phyloP scores from a whole-genome alignment of 805 yeast genomes.

The Metschnikowia aberdeeniae region DNA sequence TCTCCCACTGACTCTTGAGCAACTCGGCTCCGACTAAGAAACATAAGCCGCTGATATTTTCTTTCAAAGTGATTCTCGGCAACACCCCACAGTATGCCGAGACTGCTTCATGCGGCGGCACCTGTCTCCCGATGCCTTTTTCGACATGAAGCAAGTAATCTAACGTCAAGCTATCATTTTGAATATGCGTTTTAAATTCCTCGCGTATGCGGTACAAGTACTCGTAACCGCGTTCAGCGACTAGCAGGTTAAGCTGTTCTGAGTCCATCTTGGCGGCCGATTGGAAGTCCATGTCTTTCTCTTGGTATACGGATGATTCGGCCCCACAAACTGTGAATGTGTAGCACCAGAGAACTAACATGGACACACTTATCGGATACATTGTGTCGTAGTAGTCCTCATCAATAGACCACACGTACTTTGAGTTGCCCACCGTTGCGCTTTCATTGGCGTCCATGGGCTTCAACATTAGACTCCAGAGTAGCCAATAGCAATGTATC shows the following conservation, averaged over 20 bases:
- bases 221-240: slow-evolving; percentile 36
- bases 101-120: slow-evolving; percentile 28
- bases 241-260: slow-evolving; percentile 19
- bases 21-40: slow-evolving; percentile 36
- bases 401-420: slow-evolving; percentile 28
- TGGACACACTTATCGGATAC: slow-evolving; percentile 36
- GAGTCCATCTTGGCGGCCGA: slow-evolving; percentile 18
- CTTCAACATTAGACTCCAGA: slow-evolving; percentile 36
- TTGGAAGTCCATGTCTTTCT: slow-evolving; percentile 8
- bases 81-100: slow-evolving; percentile 32
- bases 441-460: slow-evolving; percentile 20
- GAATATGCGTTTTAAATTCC: slow-evolving; percentile 22
- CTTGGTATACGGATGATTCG: slow-evolving; percentile 25
- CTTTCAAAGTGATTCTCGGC: slow-evolving; percentile 30
- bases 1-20: slow-evolving; percentile 39
- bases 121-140: slow-evolving; percentile 3
- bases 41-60: slow-evolving; percentile 41
- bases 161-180: slow-evolving; percentile 3
- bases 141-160: slow-evolving; percentile 12
- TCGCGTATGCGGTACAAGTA: slow-evolving; percentile 32
- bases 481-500: slow-evolving; percentile 35
- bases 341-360: slow-evolving; percentile 39
- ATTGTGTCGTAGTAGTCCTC: slow-evolving; percentile 35
- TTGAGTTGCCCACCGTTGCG: slow-evolving; percentile 9
- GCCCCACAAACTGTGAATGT: slow-evolving; percentile 30